Evolutionary conservation across 225 moss, liverwort and hornwort species (phyloP).

Genomic region (Sphagnum contortum): DNA sequence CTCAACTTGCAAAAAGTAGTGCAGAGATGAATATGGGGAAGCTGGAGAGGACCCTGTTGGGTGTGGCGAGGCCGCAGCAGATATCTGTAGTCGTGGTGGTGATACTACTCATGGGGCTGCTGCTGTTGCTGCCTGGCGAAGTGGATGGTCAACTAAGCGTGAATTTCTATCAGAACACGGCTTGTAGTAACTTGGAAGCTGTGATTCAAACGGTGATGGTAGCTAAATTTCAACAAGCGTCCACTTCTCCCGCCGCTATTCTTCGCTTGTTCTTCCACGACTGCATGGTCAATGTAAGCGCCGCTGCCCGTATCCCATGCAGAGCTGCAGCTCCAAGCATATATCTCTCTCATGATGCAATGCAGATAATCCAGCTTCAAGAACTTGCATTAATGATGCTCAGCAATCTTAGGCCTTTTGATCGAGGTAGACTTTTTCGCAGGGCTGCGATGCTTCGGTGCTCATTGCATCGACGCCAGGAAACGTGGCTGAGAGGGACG

Average conservation of each 20-base stretch:
- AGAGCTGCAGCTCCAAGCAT: too few relatives aligned
- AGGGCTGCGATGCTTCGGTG: slow-evolving; percentile 34
- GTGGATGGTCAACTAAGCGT: not conserved
- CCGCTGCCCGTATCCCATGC: not conserved
- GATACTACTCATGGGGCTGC: too few relatives aligned
- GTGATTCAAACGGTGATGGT: slow-evolving; percentile 2
- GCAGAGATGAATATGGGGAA: too few relatives aligned
- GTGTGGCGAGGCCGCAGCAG: too few relatives aligned
- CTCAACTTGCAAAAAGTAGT: too few relatives aligned
- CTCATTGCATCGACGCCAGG: slow-evolving; percentile 19
- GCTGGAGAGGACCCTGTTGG: too few relatives aligned
- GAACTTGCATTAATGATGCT: too few relatives aligned
- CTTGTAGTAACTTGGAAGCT: slow-evolving; percentile 5
- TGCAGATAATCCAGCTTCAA: too few relatives aligned
- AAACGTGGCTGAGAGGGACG: slow-evolving; percentile 22
- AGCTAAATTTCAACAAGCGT: slow-evolving; percentile 6
- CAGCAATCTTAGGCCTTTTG: too few relatives aligned
- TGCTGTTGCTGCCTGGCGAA: not conserved
- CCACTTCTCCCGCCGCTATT: slow-evolving; percentile 5
- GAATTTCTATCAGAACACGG: slow-evolving; percentile 5
- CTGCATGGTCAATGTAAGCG: slow-evolving; percentile 7
- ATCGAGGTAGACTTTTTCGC: not conserved
- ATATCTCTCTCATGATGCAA: too few relatives aligned
- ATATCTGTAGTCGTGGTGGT: too few relatives aligned
- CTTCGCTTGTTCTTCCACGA: slow-evolving; percentile 11